These are phyloP conservation scores for Mortierella sp. DNA, from an alignment of 371 early-diverging fungal genomes.

Conservation along the genomic window DNA sequence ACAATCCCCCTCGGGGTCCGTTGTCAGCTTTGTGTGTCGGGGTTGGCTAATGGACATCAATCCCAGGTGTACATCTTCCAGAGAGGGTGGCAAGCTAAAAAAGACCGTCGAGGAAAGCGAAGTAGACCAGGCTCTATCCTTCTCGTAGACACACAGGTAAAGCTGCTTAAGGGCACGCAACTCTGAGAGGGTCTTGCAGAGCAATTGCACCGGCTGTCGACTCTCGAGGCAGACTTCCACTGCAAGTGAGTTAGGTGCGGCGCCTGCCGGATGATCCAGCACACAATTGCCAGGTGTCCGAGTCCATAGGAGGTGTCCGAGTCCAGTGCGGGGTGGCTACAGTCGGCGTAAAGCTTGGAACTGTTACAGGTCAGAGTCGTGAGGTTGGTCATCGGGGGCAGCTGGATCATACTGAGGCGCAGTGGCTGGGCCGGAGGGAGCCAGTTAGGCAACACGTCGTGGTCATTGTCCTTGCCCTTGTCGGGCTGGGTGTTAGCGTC, in stretches of 20 bases:
- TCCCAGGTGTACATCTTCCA: neutral
- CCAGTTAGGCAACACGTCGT: neutral
- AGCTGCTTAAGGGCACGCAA: neutral
- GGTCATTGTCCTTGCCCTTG: neutral
- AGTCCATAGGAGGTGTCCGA: neutral
- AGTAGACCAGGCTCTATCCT: neutral
- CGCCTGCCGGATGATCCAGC: neutral
- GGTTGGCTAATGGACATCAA: neutral
- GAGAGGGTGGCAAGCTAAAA: neutral
- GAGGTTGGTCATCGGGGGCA: neutral
- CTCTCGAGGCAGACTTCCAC: neutral
- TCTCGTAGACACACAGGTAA: neutral
- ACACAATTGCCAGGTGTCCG: too few species aligned
- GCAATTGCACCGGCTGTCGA: neutral
- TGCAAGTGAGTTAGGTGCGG: neutral
- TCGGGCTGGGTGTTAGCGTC: too few species aligned
- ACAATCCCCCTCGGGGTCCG: neutral
- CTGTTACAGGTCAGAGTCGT: neutral
- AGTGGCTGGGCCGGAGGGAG: neutral
- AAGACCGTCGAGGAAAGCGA: neutral
- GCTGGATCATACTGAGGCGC: neutral
- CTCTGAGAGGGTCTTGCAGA: neutral
- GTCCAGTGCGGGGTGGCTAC: neutral
- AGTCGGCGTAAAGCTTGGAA: neutral
- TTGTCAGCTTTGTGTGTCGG: neutral